A percentile compares a stretch with the other conserved stretches of the same genome.
Conservation (phyloP, 148 eudicot genomes). For the Dysphania ambrosioides region DNA sequence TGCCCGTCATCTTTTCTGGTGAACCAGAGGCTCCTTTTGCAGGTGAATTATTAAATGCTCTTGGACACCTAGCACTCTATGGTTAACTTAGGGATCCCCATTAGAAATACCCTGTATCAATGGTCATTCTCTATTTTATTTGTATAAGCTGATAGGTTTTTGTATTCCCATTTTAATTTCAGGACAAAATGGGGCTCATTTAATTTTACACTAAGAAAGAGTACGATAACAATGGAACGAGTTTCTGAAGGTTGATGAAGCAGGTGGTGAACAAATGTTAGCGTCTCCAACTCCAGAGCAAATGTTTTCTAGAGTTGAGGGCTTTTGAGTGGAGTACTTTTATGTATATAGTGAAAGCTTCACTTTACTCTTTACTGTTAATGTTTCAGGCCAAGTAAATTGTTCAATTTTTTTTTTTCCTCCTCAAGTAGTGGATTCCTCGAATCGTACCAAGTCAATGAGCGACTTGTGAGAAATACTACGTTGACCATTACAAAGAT, state of each 20-base stretch:
- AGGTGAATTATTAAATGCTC: conserved; percentile 32
- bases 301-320: not conserved
- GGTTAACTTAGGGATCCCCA: no score
- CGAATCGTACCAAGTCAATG: no score
- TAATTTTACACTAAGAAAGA: conserved; percentile 58
- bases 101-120: not conserved
- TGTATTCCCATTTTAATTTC: conserved; percentile 2
- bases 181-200: conserved; percentile 55
- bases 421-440: no score
- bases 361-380: not conserved
- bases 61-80: no score
- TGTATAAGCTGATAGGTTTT: not conserved
- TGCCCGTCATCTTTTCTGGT: conserved; percentile 50
- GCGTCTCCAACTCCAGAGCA: not conserved
- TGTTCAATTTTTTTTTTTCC: no score
- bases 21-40: conserved; percentile 51
- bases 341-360: not conserved
- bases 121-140: not conserved
- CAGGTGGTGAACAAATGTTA: conserved; percentile 8
- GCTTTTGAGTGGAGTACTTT: not conserved
- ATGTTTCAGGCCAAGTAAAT: not conserved
- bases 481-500: no score
- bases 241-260: conserved; percentile 26
- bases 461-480: no score
- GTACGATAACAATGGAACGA: conserved; percentile 72